Evolutionary conservation across 192 early-diverging fungal genomes (phyloP).

Genomic region (Geosiphon pyriformis): DNA sequence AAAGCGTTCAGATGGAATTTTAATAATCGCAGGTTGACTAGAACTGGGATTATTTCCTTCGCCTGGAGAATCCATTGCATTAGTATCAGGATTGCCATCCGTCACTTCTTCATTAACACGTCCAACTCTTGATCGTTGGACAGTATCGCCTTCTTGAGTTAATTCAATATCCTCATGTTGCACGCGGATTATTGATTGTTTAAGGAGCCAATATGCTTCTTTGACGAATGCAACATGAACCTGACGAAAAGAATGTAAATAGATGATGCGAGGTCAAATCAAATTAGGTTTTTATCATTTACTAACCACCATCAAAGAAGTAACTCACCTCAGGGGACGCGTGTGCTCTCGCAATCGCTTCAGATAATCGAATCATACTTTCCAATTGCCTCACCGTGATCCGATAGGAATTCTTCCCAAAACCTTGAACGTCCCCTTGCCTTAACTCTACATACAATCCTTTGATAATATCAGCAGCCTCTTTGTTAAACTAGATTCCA

Average conservation of each 20-base stretch:
- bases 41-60: background rate
- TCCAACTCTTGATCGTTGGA: background rate
- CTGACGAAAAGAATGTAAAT: slow-evolving; percentile 25
- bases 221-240: slow-evolving; percentile 70
- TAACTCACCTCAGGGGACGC: slow-evolving; percentile 51
- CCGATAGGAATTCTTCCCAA: slow-evolving; percentile 67
- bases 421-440: slow-evolving; percentile 77
- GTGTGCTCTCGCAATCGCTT: slow-evolving; percentile 89
- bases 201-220: slow-evolving; percentile 80
- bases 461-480: slow-evolving; percentile 72
- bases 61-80: slow-evolving; percentile 9
- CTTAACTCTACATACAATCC: slow-evolving; percentile 83
- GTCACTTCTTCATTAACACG: background rate
- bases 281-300: background rate
- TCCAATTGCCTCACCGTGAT: slow-evolving; percentile 97
- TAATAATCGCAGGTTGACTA: background rate
- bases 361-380: slow-evolving; percentile 91
- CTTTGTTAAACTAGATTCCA: slow-evolving; percentile 51
- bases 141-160: slow-evolving; percentile 43
- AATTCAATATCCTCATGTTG: slow-evolving; percentile 73
- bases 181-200: slow-evolving; percentile 84
- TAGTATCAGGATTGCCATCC: background rate
- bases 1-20: slow-evolving; percentile 9
- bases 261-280: background rate
- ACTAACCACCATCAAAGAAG: background rate